Percentiles rank a stretch among this genome's conserved stretches.
Conservation (phyloP, 495 filamentous ascomycete species). For the Hypoxylon rickii region DNA sequence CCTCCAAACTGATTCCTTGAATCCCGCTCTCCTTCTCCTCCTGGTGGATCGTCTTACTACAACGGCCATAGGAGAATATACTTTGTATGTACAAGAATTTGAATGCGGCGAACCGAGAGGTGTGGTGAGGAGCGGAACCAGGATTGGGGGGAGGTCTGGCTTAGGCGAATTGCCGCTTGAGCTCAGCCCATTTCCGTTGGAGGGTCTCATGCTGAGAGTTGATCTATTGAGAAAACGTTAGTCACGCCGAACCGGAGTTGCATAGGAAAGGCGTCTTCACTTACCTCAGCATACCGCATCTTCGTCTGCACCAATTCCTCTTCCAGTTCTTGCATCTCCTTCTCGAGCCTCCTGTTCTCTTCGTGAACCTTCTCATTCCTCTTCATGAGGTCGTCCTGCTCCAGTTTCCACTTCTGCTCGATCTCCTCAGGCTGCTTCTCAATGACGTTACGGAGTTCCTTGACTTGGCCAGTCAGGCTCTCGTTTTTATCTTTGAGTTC, state of each 20-base stretch:
- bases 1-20: neutral
- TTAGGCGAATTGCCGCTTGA: conserved; percentile 63
- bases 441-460: conserved; percentile 79
- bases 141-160: neutral
- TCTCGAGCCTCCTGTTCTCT: conserved; percentile 86
- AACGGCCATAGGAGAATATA: conserved; percentile 15
- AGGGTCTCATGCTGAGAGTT: conserved; percentile 75
- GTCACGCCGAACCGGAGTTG: neutral
- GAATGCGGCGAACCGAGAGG: conserved; percentile 6
- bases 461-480: conserved; percentile 77
- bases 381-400: conserved; percentile 92
- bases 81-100: conserved; percentile 35
- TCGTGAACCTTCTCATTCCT: conserved; percentile 93
- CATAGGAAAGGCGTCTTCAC: conserved; percentile 27
- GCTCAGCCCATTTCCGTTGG: conserved; percentile 78
- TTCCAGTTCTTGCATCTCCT: conserved; percentile 92
- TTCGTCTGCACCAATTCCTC: conserved; percentile 91
- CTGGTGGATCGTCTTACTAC: conserved; percentile 8
- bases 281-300: conserved; percentile 93
- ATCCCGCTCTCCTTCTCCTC: conserved; percentile 8
- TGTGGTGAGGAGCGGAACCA: conserved; percentile 2
- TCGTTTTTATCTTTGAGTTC: conserved; percentile 87
- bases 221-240: conserved; percentile 55
- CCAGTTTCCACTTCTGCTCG: conserved; percentile 75
- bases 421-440: conserved; percentile 89